Conservation (phyloP, 1,284 basidiomycete species). For the Ceratobasidium sp. region DNA sequence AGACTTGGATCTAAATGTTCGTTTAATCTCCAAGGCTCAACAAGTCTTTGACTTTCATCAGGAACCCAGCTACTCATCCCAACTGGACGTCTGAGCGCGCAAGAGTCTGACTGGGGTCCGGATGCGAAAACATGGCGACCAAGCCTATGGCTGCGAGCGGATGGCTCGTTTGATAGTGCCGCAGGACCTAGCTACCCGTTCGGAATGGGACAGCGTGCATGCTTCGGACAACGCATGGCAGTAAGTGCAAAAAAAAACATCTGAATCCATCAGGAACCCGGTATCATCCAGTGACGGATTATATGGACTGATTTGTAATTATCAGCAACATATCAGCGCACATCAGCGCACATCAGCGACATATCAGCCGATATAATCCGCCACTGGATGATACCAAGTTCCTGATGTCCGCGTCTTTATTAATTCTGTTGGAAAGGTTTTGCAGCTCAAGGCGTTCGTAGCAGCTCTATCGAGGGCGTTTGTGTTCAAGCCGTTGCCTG, state of each 20-base stretch:
- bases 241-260: not conserved
- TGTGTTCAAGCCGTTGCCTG: constrained; percentile 18
- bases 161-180: not conserved
- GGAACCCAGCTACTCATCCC: not conserved
- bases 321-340: too few relatives aligned
- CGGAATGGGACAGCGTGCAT: constrained; percentile 1
- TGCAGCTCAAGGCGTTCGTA: constrained; percentile 22
- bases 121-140: constrained; percentile 15
- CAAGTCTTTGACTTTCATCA: not conserved
- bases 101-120: constrained; percentile 23
- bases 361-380: too few relatives aligned
- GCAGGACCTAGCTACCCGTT: constrained; percentile 31
- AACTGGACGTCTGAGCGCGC: not conserved
- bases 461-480: constrained; percentile 26
- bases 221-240: constrained; percentile 15
- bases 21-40: not conserved
- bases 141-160: constrained; percentile 5
- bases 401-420: not conserved
- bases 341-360: too few relatives aligned
- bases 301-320: too few relatives aligned
- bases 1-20: not conserved
- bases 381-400: not conserved
- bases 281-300: not conserved
- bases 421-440: not conserved
- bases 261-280: not conserved